Evolutionary conservation across 2,329 filamentous ascomycete species (phyloP), one percentile per base, ranked within the genome.

Genomic region (Pseudocercospora pini-densiflorae): DNA sequence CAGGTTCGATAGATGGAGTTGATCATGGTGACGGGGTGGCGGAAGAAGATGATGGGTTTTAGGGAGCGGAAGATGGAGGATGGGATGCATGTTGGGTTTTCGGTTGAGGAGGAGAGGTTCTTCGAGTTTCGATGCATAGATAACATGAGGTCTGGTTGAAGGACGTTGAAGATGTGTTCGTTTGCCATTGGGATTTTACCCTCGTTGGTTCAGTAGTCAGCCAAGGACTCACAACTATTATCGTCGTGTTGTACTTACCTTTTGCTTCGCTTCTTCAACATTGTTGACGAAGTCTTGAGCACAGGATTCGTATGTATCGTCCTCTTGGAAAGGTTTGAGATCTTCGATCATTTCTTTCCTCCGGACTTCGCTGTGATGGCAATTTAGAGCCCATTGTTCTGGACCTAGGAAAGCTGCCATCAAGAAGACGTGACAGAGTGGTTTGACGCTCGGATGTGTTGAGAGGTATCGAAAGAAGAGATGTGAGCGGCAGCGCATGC

Each of bases 1-100:
- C 10, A n/a, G 40, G 10, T 43, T 43, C n/a, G 10, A 45, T 63
- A 59, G 31, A 29, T n/a, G 23, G 29, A 53, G 24, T 10, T 24
- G 31, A 55, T 31, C 27, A 12, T 24, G 57, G 61, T 49, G 53
- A 55, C 47, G 43, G 43, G 59, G 57, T 61, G 21, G 9, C 59
- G 59, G 59, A 62, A 33, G n/a, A 55, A 54, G 43, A 62, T 51
- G 27, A 62, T 55, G 12, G 59, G 59, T 21, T 53, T 51, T 10
- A 54, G 59, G 4, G 10, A 4, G 2, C 40, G 2, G 16, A 27
- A 29, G n/a, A 62, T 14, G 59, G n/a, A 23, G 29, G 53, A 43
- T 12, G 45, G 59, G n/a, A 62, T 62, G 6, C 5, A 5, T 33
- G 45, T 54, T 29, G 59, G 45, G 5, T 62, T 62, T 19, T 16